Conservation (phyloP, 371 early-diverging fungal species). For the Mortierella sp. region DNA sequence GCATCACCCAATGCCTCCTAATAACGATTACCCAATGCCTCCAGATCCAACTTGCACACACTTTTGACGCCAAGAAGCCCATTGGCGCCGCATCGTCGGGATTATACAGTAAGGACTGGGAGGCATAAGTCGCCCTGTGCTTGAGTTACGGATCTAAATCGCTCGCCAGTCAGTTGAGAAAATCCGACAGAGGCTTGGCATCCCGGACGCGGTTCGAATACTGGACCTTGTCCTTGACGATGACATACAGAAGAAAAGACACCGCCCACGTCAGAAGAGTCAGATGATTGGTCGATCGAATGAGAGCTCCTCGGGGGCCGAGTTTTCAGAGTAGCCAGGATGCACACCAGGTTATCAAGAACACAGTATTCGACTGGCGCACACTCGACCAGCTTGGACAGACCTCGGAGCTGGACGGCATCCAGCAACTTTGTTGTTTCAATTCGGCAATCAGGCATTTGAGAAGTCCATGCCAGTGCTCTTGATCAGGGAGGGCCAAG, state of each 20-base stretch:
- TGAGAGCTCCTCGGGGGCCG: constrained; percentile 1
- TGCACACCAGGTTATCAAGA: constrained; percentile 11
- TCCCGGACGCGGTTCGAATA: neutral
- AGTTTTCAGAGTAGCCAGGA: neutral
- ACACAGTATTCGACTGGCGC: neutral
- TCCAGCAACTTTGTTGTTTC: neutral
- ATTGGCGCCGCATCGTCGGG: neutral
- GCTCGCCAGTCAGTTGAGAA: neutral
- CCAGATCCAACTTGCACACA: neutral
- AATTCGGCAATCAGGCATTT: neutral
- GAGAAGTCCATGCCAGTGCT: neutral
- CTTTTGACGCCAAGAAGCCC: constrained; percentile 3
- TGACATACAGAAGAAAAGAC: constrained; percentile 13
- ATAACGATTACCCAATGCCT: neutral
- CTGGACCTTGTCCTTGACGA: constrained; percentile 6
- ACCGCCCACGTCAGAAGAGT: neutral
- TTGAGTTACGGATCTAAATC: constrained; percentile 8
- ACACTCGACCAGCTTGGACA: neutral
- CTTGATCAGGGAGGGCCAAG: neutral
- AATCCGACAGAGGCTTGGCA: neutral
- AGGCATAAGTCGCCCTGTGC: constrained; percentile 12
- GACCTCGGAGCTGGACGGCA: neutral
- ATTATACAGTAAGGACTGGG: constrained; percentile 6
- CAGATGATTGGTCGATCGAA: neutral
- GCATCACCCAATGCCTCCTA: neutral